phyloP scores from a whole-genome alignment of 345 rosid species.

The Boechera stricta region DNA sequence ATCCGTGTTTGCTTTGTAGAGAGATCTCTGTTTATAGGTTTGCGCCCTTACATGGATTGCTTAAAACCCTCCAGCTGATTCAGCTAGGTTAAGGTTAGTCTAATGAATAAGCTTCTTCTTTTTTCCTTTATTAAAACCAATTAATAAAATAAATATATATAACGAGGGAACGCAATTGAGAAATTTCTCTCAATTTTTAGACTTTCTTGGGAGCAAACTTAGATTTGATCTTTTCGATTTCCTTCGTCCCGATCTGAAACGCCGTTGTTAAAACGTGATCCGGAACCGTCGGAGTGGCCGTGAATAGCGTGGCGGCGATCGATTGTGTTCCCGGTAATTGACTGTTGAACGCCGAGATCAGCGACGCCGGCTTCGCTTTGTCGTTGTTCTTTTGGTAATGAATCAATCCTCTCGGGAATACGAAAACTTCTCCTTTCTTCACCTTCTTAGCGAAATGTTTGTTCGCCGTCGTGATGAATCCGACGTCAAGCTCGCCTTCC shows the following conservation, averaged over 20 bases:
- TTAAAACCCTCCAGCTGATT: not conserved
- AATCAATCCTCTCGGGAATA: conserved; percentile 64
- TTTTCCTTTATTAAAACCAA: conserved; percentile 13
- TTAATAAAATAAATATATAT: not conserved
- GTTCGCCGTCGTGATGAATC: conserved; percentile 67
- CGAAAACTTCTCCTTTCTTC: conserved; percentile 67
- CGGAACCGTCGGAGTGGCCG: conserved; percentile 57
- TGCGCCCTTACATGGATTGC: not conserved
- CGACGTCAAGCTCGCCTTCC: conserved; percentile 67
- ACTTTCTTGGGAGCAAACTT: conserved; percentile 63
- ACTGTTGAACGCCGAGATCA: conserved; percentile 64
- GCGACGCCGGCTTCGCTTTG: conserved; percentile 48
- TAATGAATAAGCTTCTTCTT: conserved; percentile 7
- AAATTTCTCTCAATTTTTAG: not conserved
- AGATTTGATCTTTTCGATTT: conserved; percentile 56
- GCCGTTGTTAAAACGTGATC: conserved; percentile 59
- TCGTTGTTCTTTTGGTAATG: conserved; percentile 77
- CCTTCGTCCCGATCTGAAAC: conserved; percentile 68
- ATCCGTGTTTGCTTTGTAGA: conserved; percentile 36
- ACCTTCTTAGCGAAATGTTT: conserved; percentile 55
- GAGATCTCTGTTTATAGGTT: conserved; percentile 26
- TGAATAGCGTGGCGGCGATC: conserved; percentile 54
- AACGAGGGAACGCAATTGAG: not conserved
- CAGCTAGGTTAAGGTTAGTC: conserved; percentile 31
- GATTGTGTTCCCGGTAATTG: conserved; percentile 75